Evolutionary conservation across 202 grass and related monocot genomes (phyloP), one percentile per base, ranked within the genome.

Genomic region (Bolboschoenoplectus hybrid): DNA sequence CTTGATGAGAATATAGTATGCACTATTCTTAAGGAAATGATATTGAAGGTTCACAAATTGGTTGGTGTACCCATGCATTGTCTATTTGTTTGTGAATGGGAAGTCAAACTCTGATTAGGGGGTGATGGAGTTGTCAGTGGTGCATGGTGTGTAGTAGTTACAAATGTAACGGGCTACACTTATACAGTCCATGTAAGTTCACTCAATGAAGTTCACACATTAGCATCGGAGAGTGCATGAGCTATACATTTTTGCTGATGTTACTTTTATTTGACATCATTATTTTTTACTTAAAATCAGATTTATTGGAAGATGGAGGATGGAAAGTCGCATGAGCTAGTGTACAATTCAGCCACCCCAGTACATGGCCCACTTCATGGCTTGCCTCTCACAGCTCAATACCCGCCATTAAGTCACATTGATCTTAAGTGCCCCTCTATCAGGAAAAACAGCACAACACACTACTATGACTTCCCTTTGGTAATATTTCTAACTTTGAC

Each of bases 61-160:
- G 93, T 95, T 66, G 95, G 95, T 53, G 93, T 90, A 63, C 89
- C 91, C 83, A 98, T 98, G 95, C 93, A 98, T 88, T 89, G 95
- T 51, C 87, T 98, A 85, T 94, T 91, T 86, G 93, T 98, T 38
- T 95, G 91, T 80, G 91, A 98, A 65, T 98, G 95, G 95, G 95
- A 98, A 95, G 90, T 98, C 72, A 95, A 94, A 81, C 86, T 98
- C 63, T 89, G 89, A 90, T 90, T 98, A 65, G 87, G 89, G 84
- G 91, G 85, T 88, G 81, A 86, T 84, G 95, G 93, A 79, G 85
- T 89, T 39, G 87, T 93, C 86, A 90, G 81, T 79, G 95, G 92
- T 90, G 87, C 95, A 89, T 98, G 95, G 95, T 93, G 95, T 88
- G 83, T 98, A 67, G 91, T 92, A 9, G 93, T 98, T 81, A 95